A percentile compares a stretch with the other conserved stretches of the same genome.
phyloP scores from a whole-genome alignment of 805 yeast species.

The Suhomyces emberorum region DNA sequence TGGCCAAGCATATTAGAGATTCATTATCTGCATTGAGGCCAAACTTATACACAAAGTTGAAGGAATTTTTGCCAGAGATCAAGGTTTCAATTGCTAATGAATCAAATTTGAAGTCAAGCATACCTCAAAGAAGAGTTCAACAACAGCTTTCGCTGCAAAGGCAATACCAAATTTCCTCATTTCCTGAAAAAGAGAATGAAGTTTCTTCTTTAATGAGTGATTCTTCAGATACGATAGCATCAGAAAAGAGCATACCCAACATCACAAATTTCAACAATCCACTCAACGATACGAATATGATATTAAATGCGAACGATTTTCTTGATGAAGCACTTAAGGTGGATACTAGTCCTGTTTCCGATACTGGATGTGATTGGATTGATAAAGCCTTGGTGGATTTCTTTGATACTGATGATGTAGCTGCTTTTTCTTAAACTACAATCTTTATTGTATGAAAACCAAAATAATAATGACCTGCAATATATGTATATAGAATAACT shows the following conservation, averaged over 20 bases:
- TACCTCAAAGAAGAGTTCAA: background rate
- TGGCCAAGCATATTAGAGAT: conserved; percentile 46
- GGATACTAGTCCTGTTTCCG: conserved; percentile 21
- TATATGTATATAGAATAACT: no score
- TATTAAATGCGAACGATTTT: background rate
- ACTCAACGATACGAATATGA: background rate
- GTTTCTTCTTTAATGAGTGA: background rate
- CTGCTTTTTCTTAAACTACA: no score
- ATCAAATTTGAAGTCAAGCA: background rate
- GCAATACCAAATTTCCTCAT: background rate
- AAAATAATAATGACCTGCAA: no score
- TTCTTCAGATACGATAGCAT: background rate
- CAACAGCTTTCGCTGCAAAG: no score
- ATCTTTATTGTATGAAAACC: no score
- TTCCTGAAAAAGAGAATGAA: background rate
- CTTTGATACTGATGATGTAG: conserved; percentile 5
- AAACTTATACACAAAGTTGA: conserved; percentile 34
- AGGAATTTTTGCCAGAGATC: conserved; percentile 25
- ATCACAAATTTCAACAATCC: background rate
- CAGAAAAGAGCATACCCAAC: background rate
- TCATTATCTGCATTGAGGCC: conserved; percentile 43
- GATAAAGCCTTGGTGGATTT: conserved; percentile 31
- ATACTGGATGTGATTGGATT: conserved; percentile 59
- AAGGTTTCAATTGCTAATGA: conserved; percentile 8
- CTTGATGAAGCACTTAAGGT: background rate